Conservation (phyloP, 2,329 filamentous ascomycete genomes). For the Trichoderma koningii region DNA sequence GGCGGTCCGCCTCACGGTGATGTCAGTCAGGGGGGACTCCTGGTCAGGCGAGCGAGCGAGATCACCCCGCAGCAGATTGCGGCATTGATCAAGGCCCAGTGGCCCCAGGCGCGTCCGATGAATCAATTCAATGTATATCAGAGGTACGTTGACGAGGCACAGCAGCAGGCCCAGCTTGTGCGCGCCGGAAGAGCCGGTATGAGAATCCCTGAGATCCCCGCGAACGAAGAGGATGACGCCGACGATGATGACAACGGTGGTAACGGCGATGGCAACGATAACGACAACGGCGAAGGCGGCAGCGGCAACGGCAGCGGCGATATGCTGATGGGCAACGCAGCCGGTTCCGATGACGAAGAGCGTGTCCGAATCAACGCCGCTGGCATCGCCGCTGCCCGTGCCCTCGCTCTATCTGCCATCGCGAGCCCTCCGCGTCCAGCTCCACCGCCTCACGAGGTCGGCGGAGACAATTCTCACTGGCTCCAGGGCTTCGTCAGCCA, state of each 20-base stretch:
- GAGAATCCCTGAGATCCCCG: neutral
- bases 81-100: neutral
- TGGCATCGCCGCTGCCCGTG: too few species aligned
- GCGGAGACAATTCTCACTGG: too few species aligned
- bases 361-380: too few species aligned
- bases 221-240: neutral
- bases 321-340: neutral
- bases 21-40: neutral
- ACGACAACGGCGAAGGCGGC: neutral
- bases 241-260: neutral
- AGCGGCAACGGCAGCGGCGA: neutral
- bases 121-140: neutral
- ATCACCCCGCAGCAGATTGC: slow-evolving; percentile 4
- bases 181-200: neutral
- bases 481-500: too few species aligned
- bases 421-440: too few species aligned
- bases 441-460: too few species aligned
- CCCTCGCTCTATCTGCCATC: too few species aligned
- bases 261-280: neutral
- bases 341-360: too few species aligned
- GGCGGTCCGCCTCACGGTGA: slow-evolving; percentile 12
- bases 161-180: neutral
- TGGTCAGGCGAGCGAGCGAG: neutral
- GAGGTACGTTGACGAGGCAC: neutral
- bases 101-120: neutral